Base-by-base conservation (phyloP, 176 grass and related monocot species). In the Oryza glaberrima region DNA sequence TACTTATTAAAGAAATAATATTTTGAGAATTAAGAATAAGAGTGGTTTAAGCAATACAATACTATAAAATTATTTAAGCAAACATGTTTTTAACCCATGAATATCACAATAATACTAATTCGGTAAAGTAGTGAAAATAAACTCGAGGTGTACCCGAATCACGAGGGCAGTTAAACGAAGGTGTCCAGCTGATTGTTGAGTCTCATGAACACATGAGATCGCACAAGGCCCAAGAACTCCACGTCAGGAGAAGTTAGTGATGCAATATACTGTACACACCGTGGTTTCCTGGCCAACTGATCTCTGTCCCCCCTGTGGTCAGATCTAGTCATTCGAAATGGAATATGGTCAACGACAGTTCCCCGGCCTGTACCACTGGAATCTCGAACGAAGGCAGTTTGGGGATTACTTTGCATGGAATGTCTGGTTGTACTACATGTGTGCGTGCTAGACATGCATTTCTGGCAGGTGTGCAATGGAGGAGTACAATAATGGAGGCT, bases 401-500 rank as follows among this genome's bases (percentile, higher is more conserved):
- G 6, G 40, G 81, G 82, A 76, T 68, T 73, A 70, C 40, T 52
- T 52, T 69, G 73, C 45, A 20, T 9, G 36, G 73, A 28, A 56
- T 84, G 73, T 69, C 65, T 69, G 73, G 73, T 69, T 67, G 82
- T 77, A 20, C 64, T 63, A 63, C 58, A 63, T 23, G 58, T 63
- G 58, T 63, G 56, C 56, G 58, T 63, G 1, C 20, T 23, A 23
- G 40, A 19, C 79, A 70, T 44, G 65, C 16, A 46, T 84, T 28
- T 77, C 8, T 63, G 8, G 58, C 58, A 63, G 20, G 66, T 23
- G 78, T 19, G 34, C 28, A 17, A 6, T 2, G 3, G 71, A 20
- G 3, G 34, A 36, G n/a, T 76, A 85, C 51, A 89, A 85, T 81
- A 77, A 75, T 75, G 32, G 69, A 3, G 79, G 35, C 40, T 58